Evolutionary conservation across 108 stramenopile species (phyloP).

Genomic region (Nitzschia sp.): DNA sequence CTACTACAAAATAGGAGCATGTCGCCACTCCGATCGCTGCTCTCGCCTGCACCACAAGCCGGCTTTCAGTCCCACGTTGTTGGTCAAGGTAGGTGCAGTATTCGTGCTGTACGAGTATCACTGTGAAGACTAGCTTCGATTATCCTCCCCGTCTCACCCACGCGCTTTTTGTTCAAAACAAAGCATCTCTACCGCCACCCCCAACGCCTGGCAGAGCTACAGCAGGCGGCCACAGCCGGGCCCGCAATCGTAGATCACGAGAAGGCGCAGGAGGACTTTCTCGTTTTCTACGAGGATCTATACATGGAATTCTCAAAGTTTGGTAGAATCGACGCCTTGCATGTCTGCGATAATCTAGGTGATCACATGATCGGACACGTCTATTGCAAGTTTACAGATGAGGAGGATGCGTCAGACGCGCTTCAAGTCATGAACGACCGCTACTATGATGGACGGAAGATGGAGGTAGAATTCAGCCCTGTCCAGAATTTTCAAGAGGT

Average conservation of each 20-base stretch:
- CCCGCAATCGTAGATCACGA: slow-evolving; percentile 61
- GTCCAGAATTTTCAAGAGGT: slow-evolving; percentile 94
- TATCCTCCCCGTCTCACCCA: neutral
- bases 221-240: slow-evolving; percentile 32
- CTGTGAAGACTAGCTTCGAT: neutral
- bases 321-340: slow-evolving; percentile 92
- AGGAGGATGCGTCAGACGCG: slow-evolving; percentile 94
- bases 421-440: slow-evolving; percentile 88
- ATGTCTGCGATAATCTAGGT: slow-evolving; percentile 96
- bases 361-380: slow-evolving; percentile 98
- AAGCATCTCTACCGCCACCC: slow-evolving; percentile 93
- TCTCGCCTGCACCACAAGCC: slow-evolving; percentile 95
- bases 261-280: slow-evolving; percentile 85
- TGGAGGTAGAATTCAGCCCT: slow-evolving; percentile 93
- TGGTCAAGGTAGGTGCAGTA: slow-evolving; percentile 66
- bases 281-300: slow-evolving; percentile 74
- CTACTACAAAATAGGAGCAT: slow-evolving; percentile 98
- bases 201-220: slow-evolving; percentile 61
- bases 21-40: slow-evolving; percentile 95
- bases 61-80: slow-evolving; percentile 91
- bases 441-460: slow-evolving; percentile 88
- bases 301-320: slow-evolving; percentile 91
- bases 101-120: no score
- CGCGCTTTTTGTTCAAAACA: neutral
- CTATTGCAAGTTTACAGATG: slow-evolving; percentile 92